Conservation (phyloP, 1,139 yeast genomes). For the Trichomonascaceae sp. region DNA sequence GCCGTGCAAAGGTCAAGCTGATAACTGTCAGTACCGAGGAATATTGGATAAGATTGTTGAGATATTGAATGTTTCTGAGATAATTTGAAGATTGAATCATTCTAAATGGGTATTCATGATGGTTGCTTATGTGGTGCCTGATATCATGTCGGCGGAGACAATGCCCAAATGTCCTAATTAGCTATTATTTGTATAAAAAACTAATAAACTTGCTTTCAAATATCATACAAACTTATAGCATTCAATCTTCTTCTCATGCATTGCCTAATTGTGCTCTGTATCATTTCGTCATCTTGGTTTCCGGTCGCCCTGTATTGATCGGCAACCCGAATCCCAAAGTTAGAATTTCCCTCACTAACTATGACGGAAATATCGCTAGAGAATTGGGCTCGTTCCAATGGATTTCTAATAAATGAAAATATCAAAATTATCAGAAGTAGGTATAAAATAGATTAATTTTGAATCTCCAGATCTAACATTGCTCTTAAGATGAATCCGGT, state of each 20-base stretch:
- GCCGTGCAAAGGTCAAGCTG: background rate
- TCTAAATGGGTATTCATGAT: background rate
- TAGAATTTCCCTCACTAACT: background rate
- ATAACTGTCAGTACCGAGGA: background rate
- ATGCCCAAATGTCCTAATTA: background rate
- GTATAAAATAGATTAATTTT: background rate
- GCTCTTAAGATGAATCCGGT: background rate
- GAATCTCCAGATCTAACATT: background rate
- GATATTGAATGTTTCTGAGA: background rate
- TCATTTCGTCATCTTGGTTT: background rate
- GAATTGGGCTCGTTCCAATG: conserved; percentile 15
- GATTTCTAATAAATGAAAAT: conserved; percentile 11
- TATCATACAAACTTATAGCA: background rate
- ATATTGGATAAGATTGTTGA: background rate
- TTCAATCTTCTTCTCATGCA: background rate
- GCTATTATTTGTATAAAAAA: background rate
- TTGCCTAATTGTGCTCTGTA: background rate
- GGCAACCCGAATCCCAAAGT: background rate
- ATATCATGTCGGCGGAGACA: background rate
- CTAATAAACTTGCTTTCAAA: background rate
- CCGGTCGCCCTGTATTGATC: background rate
- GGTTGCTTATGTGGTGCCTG: background rate
- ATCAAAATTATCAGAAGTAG: conserved; percentile 10
- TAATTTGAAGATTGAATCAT: background rate
- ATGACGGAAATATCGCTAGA: conserved; percentile 4